Base-by-base conservation (phyloP, 495 filamentous ascomycete genomes). In the Aspergillus bridgeri region DNA sequence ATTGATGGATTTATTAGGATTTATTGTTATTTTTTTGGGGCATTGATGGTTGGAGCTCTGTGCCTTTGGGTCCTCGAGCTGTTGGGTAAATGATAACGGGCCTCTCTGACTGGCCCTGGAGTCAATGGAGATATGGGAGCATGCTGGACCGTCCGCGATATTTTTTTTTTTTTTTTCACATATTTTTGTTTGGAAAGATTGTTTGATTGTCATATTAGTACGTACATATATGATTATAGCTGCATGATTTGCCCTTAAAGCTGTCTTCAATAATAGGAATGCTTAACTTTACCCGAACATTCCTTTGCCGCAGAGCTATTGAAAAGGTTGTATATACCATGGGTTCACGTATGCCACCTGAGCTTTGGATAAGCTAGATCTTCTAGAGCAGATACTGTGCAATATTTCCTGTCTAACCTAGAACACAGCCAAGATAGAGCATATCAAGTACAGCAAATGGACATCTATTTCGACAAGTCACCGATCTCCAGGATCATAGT, bases 1-100 rank as follows among this genome's bases (percentile, higher is more conserved):
- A 29, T n/a, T 5, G 44, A 42, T 48, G 53, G 29, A 29, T 56
- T 11, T 48, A 45, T 44, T 42, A 54, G 51, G 51, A 45, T 24
- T 47, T 3, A 48, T 24, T 51, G 55, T 60, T 46, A 43, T 25
- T 29, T 51, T 56, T 48, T 53, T 58, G 56, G 60, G n/a, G 48
- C 65, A 56, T 42, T 38, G 33, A 33, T 38, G 2, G 13, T 38
- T 38, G 33, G 33, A 38, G 33, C 7, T 38, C 33, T 8, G 4
- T 13, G 11, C 9, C 33, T 38, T 38, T 38, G 8, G 33, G 13
- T 38, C 33, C 1, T 38, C 17, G 33, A 38, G 33, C 9, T 15
- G 17, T 38, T 38, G 33, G 33, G 33, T 38, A 38, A 2, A 38
- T 13, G 6, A 38, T 38, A 38, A 38, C 33, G 33, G 33, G 33